Evolutionary conservation across 106 monocot genomes (phyloP).

Genomic region (Phalaenopsis equestris): DNA sequence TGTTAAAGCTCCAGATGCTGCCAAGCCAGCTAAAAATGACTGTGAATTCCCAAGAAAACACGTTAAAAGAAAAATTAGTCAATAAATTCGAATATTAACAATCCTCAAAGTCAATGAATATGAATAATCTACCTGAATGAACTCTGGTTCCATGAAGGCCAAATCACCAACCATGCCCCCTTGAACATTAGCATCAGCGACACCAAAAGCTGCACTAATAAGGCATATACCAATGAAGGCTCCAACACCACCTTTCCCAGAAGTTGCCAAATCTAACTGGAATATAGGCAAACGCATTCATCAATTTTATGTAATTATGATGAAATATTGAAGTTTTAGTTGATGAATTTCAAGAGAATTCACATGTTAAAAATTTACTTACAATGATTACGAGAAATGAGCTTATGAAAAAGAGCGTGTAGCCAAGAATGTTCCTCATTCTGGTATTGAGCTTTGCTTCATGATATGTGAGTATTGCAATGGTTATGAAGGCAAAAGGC

Average conservation of each 20-base stretch:
- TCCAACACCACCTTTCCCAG: conserved; percentile 44
- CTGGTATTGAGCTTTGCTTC: conserved; percentile 31
- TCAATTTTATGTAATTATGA: background rate
- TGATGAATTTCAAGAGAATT: background rate
- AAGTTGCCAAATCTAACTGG: conserved; percentile 56
- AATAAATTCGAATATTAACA: background rate
- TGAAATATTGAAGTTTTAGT: background rate
- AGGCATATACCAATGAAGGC: conserved; percentile 39
- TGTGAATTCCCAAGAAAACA: conserved; percentile 14
- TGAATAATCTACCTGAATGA: conserved; percentile 31
- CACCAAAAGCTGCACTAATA: conserved; percentile 50
- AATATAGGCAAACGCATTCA: background rate
- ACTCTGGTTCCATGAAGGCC: conserved; percentile 56
- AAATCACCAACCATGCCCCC: conserved; percentile 73
- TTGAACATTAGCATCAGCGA: conserved; percentile 53
- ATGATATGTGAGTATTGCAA: conserved; percentile 19
- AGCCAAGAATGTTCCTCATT: conserved; percentile 19
- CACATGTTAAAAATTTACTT: background rate
- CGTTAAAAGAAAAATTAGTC: background rate
- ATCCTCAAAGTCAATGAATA: background rate
- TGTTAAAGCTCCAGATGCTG: conserved; percentile 53
- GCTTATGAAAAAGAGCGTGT: conserved; percentile 22
- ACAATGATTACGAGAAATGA: conserved; percentile 17
- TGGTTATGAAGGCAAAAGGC: conserved; percentile 22
- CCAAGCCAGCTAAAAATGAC: conserved; percentile 56